phyloP scores from a whole-genome alignment of 495 filamentous ascomycete species.

The Jackrogersella multiformis region DNA sequence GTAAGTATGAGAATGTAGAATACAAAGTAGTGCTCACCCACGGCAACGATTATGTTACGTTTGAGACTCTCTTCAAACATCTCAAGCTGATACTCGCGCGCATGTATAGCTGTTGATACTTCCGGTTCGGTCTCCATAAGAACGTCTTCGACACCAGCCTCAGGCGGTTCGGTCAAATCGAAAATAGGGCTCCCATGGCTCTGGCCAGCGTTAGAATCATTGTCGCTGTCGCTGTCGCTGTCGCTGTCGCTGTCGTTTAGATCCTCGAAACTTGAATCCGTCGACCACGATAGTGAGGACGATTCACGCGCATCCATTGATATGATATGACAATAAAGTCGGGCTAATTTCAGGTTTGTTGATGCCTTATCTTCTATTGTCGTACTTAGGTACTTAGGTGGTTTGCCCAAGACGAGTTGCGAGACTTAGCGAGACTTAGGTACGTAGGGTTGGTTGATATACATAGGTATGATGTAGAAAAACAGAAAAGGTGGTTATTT shows the following conservation, averaged over 20 bases:
- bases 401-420: too few species aligned
- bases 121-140: background rate
- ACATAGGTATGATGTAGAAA: too few species aligned
- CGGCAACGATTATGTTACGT: conserved; percentile 84
- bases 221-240: background rate
- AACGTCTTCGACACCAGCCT: background rate
- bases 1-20: conserved; percentile 2
- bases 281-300: background rate
- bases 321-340: background rate
- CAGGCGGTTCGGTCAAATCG: background rate
- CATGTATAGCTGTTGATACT: conserved; percentile 45
- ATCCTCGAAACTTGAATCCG: conserved; percentile 4
- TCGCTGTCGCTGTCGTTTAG: conserved; percentile 16
- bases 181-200: background rate
- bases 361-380: conserved; percentile 2
- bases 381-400: too few species aligned
- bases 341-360: background rate
- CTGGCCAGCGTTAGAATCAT: background rate
- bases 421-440: too few species aligned
- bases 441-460: too few species aligned
- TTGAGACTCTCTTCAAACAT: conserved; percentile 87
- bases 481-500: background rate
- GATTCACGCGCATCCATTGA: background rate
- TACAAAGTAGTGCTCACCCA: conserved; percentile 50
- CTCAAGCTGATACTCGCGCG: conserved; percentile 86